A percentile compares a stretch with the other conserved stretches of the same genome.
Evolutionary conservation across 768 basidiomycete species (phyloP).

Genomic region (Saitozyma sp.): DNA sequence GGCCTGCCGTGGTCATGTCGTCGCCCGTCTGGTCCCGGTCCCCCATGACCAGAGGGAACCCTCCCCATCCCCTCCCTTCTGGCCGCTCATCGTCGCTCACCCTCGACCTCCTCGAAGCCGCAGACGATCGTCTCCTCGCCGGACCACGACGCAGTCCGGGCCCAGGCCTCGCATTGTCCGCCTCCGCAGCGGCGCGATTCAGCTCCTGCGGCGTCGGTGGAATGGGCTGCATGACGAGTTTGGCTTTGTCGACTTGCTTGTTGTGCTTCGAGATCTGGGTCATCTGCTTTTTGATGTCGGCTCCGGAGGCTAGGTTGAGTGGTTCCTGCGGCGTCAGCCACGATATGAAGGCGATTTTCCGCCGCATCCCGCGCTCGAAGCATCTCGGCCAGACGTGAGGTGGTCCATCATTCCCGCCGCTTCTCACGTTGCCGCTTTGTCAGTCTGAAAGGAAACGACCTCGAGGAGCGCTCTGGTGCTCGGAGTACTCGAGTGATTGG

Average conservation of each 20-base stretch:
- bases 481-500: too few species aligned
- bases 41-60: slow-evolving; percentile 22
- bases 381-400: too few species aligned
- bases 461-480: too few species aligned
- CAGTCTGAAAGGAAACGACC: too few species aligned
- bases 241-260: slow-evolving; percentile 1
- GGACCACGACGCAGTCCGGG: slow-evolving; percentile 38
- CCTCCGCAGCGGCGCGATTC: slow-evolving; percentile 10
- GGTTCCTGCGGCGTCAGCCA: slow-evolving; percentile 6
- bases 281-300: background rate
- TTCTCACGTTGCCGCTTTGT: too few species aligned
- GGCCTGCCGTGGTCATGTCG: background rate
- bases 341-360: background rate
- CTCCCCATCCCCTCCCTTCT: slow-evolving; percentile 30
- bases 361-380: background rate
- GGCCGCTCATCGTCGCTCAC: background rate
- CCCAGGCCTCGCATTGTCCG: slow-evolving; percentile 32
- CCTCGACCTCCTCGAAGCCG: too few species aligned
- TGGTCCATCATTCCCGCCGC: too few species aligned
- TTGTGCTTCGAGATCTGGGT: slow-evolving; percentile 5
- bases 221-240: background rate
- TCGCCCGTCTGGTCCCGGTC: background rate
- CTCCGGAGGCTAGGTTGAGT: background rate
- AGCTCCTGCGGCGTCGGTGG: slow-evolving; percentile 1
- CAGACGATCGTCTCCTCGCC: slow-evolving; percentile 2